These are phyloP conservation scores for Infundibulicybe gibba DNA, from an alignment of 768 basidiomycete species.

Conservation along the genomic window DNA sequence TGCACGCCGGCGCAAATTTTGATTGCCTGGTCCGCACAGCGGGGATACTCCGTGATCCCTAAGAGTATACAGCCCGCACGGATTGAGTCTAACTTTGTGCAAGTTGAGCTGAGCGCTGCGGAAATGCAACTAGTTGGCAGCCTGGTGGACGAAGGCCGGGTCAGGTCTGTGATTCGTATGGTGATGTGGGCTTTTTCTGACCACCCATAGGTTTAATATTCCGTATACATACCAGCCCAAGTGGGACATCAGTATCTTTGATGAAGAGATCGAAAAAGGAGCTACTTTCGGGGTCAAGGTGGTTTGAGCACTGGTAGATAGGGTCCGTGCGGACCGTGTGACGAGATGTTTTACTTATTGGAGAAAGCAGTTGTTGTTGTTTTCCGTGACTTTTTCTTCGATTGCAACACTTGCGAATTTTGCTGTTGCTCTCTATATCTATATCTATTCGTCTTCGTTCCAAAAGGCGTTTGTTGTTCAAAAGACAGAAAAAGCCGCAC, in stretches of 20 bases:
- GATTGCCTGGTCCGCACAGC: slow-evolving; percentile 73
- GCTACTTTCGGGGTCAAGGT: slow-evolving; percentile 32
- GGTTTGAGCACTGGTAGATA: slow-evolving; percentile 1
- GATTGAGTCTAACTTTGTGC: slow-evolving; percentile 75
- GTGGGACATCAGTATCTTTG: slow-evolving; percentile 76
- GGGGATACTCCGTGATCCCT: slow-evolving; percentile 82
- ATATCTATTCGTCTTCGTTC: no score
- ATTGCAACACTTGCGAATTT: no score
- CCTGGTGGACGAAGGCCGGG: slow-evolving; percentile 45
- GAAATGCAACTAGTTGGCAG: slow-evolving; percentile 60
- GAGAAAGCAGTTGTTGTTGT: no score
- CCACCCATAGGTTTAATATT: slow-evolving; percentile 50
- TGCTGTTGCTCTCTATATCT: no score
- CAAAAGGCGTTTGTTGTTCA: no score
- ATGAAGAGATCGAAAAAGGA: slow-evolving; percentile 52
- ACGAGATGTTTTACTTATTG: no score
- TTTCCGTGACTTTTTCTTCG: no score
- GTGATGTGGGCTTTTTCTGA: not conserved
- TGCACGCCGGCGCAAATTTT: slow-evolving; percentile 80
- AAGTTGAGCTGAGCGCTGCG: slow-evolving; percentile 61
- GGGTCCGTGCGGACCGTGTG: not conserved
- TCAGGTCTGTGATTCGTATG: slow-evolving; percentile 23
- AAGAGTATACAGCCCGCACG: slow-evolving; percentile 75
- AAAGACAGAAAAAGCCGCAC: no score
- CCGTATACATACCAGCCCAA: slow-evolving; percentile 54